A percentile compares a stretch with the other conserved stretches of the same genome.
These are phyloP conservation scores for Penicillium frequentans DNA, from an alignment of 2,329 filamentous ascomycete species.

Conservation along the genomic window DNA sequence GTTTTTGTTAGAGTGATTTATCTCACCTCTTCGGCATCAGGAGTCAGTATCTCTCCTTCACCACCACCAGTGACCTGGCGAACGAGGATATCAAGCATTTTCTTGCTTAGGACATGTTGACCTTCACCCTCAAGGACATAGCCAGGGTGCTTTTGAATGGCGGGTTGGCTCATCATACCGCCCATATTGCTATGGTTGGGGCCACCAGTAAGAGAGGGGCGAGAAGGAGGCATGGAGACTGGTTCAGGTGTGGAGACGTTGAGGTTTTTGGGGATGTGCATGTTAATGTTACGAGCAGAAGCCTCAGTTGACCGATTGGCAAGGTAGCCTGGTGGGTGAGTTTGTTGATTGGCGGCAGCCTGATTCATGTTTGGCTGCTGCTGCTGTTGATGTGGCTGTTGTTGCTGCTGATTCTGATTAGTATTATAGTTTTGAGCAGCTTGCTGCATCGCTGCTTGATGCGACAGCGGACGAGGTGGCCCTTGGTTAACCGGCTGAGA, in stretches of 20 bases:
- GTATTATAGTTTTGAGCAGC: conserved; percentile 44
- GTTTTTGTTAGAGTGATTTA: neutral
- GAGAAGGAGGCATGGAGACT: conserved; percentile 68
- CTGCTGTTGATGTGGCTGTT: conserved; percentile 6
- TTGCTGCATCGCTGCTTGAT: conserved; percentile 48
- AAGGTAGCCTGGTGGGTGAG: conserved; percentile 44
- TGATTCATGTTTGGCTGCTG: conserved; percentile 30
- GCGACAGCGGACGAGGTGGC: conserved; percentile 44
- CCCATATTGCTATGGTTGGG: conserved; percentile 67
- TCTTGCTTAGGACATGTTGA: conserved; percentile 92
- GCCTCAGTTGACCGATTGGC: conserved; percentile 42
- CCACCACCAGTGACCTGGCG: conserved; percentile 84
- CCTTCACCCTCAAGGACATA: conserved; percentile 90
- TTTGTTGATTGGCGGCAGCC: conserved; percentile 35
- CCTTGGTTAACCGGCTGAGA: conserved; percentile 34
- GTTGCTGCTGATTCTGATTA: conserved; percentile 22
- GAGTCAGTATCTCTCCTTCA: conserved; percentile 75
- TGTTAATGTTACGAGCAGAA: conserved; percentile 57
- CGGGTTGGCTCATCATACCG: conserved; percentile 84
- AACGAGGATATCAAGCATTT: conserved; percentile 93
- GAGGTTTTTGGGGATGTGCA: conserved; percentile 80
- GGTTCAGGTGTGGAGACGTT: conserved; percentile 71
- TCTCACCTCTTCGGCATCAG: conserved; percentile 91
- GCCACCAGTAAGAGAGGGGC: conserved; percentile 82
- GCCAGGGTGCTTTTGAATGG: conserved; percentile 74